Conservation (phyloP, 2,329 filamentous ascomycete species). For the Fusarium sp. region DNA sequence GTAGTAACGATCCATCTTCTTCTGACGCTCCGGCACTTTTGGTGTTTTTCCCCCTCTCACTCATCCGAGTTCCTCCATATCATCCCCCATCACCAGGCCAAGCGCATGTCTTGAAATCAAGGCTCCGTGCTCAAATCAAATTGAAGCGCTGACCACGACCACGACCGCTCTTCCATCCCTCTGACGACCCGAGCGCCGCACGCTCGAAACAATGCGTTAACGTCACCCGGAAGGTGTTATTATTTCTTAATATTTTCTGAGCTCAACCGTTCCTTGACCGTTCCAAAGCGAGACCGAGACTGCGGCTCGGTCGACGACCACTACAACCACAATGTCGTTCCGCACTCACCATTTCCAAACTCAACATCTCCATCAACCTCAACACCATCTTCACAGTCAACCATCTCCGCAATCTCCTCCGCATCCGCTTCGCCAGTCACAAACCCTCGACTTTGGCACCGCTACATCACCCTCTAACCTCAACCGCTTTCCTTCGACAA, state of each 20-base stretch:
- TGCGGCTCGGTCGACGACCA: slow-evolving; percentile 35
- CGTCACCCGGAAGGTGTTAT: slow-evolving; percentile 36
- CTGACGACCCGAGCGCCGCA: slow-evolving; percentile 32
- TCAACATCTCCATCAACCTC: slow-evolving; percentile 36
- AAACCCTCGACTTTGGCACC: slow-evolving; percentile 60
- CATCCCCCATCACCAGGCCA: slow-evolving; percentile 9
- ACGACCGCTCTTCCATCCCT: slow-evolving; percentile 29
- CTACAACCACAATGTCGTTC: slow-evolving; percentile 62
- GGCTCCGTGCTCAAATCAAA: slow-evolving; percentile 23
- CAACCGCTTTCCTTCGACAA: slow-evolving; percentile 74
- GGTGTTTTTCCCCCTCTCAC: slow-evolving; percentile 15
- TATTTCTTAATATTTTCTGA: slow-evolving; percentile 30
- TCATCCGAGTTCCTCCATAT: neutral
- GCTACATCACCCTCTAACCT: slow-evolving; percentile 52
- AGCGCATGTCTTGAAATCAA: slow-evolving; percentile 40
- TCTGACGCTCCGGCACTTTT: slow-evolving; percentile 17
- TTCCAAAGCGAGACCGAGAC: slow-evolving; percentile 32
- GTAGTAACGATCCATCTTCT: slow-evolving; percentile 41
- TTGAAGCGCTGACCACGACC: slow-evolving; percentile 16
- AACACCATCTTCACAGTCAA: slow-evolving; percentile 29
- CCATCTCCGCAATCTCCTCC: slow-evolving; percentile 20
- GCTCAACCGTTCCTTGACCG: slow-evolving; percentile 13
- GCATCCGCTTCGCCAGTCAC: slow-evolving; percentile 63
- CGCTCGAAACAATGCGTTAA: slow-evolving; percentile 49
- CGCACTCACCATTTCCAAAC: slow-evolving; percentile 60